These are phyloP conservation scores for Backusella morwellensis DNA, from an alignment of 192 early-diverging fungal genomes.

Conservation along the genomic window DNA sequence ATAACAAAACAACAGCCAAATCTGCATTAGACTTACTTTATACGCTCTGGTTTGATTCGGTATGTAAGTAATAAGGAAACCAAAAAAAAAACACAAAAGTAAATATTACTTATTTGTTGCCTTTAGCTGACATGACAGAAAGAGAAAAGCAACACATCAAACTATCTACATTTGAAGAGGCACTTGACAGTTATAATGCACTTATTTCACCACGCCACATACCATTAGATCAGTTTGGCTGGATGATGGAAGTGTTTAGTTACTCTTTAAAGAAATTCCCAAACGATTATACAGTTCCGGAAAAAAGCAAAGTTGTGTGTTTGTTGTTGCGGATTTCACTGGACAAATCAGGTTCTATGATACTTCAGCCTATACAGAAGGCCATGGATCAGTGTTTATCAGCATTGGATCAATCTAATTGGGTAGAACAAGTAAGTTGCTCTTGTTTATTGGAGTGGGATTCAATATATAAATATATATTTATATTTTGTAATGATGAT, in stretches of 20 bases:
- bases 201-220: neutral
- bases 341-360: neutral
- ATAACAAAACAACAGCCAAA: constrained; percentile 8
- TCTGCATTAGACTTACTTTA: neutral
- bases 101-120: neutral
- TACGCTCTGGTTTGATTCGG: neutral
- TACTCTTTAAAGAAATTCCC: neutral
- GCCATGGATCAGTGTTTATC: constrained; percentile 3
- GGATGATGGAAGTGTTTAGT: constrained; percentile 11
- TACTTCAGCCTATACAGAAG: neutral
- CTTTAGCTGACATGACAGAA: neutral
- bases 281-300: neutral
- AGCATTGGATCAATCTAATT: neutral
- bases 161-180: neutral
- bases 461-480: neutral
- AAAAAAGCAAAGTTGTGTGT: neutral
- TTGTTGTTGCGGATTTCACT: neutral
- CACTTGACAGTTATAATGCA: neutral
- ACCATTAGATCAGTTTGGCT: neutral
- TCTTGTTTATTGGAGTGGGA: too few species aligned
- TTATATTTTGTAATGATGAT: neutral
- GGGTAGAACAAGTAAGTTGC: neutral
- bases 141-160: neutral
- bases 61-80: neutral
- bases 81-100: neutral